Percentiles rank a stretch among this genome's conserved stretches.
These are phyloP conservation scores for Monosporascus ibericus DNA, from an alignment of 2,329 filamentous ascomycete genomes.

Conservation along the genomic window DNA sequence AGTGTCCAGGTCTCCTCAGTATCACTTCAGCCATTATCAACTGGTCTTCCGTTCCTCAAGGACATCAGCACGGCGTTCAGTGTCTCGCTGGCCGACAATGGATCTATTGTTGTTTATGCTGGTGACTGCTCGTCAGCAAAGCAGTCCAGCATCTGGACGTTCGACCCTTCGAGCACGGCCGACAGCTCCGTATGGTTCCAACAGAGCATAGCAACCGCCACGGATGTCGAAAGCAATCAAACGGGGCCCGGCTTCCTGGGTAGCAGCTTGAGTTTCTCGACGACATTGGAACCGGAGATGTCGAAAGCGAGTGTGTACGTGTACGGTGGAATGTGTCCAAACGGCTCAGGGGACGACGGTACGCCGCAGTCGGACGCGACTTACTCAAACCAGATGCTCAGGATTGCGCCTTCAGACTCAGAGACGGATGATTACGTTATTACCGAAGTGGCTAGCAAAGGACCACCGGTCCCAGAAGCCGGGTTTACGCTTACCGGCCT, in stretches of 20 bases:
- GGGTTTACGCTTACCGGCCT: slow-evolving; percentile 79
- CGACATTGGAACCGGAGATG: slow-evolving; percentile 45
- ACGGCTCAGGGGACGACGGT: slow-evolving; percentile 32
- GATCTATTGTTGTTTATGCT: slow-evolving; percentile 66
- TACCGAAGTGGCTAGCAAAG: slow-evolving; percentile 38
- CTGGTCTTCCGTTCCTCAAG: slow-evolving; percentile 57
- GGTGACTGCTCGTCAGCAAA: slow-evolving; percentile 60
- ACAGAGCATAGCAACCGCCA: slow-evolving; percentile 19
- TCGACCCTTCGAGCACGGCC: slow-evolving; percentile 39
- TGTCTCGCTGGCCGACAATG: slow-evolving; percentile 59
- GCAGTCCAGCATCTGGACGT: slow-evolving; percentile 61
- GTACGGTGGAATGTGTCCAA: slow-evolving; percentile 88
- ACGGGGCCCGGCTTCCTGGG: slow-evolving; percentile 47
- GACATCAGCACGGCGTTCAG: slow-evolving; percentile 54
- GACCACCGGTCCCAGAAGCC: slow-evolving; percentile 71
- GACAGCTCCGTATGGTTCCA: slow-evolving; percentile 37
- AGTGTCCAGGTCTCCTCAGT: slow-evolving; percentile 42
- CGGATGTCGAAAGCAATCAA: slow-evolving; percentile 17
- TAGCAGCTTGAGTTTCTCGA: slow-evolving; percentile 61
- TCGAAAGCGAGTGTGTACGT: slow-evolving; percentile 58
- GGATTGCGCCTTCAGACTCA: slow-evolving; percentile 44
- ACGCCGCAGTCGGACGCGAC: slow-evolving; percentile 63
- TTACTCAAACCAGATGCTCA: slow-evolving; percentile 77
- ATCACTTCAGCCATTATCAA: slow-evolving; percentile 44
- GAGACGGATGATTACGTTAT: slow-evolving; percentile 28